These are phyloP conservation scores for Heritiera littoralis DNA, from an alignment of 345 rosid genomes.

Conservation along the genomic window DNA sequence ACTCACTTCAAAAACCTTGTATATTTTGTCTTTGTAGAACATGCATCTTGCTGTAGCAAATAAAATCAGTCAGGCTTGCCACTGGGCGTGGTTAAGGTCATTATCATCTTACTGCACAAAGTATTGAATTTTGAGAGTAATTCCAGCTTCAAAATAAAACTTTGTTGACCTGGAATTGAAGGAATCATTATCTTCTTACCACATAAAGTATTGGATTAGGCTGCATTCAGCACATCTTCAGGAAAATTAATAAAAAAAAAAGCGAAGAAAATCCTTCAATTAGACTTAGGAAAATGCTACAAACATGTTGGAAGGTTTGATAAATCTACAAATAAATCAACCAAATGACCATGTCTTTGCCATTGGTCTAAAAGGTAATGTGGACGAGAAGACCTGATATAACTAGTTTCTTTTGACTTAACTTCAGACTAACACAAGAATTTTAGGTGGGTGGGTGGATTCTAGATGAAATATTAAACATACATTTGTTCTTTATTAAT, in stretches of 20 bases:
- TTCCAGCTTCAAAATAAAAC: too few species aligned
- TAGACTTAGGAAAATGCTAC: not conserved
- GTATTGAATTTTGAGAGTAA: too few species aligned
- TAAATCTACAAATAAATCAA: not conserved
- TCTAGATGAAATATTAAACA: too few species aligned
- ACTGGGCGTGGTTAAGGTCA: not conserved
- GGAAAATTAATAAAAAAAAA: not conserved
- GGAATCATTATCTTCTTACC: not conserved
- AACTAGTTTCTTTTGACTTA: not conserved
- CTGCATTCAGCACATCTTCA: not conserved
- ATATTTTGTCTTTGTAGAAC: too few species aligned
- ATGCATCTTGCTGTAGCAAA: too few species aligned
- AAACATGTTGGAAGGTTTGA: not conserved
- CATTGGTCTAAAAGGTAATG: not conserved
- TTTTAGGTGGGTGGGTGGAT: not conserved
- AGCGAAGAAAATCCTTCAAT: not conserved
- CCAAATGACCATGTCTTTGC: too few species aligned
- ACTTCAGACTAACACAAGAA: not conserved
- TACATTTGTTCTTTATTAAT: too few species aligned
- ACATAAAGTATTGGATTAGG: not conserved
- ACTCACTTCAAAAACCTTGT: not conserved
- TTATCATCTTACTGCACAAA: not conserved
- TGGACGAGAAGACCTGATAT: not conserved
- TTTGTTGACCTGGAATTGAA: too few species aligned
- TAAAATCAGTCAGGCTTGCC: too few species aligned